Base-by-base conservation (phyloP, 352 stramenopile species). In the Globisporangium lucens region DNA sequence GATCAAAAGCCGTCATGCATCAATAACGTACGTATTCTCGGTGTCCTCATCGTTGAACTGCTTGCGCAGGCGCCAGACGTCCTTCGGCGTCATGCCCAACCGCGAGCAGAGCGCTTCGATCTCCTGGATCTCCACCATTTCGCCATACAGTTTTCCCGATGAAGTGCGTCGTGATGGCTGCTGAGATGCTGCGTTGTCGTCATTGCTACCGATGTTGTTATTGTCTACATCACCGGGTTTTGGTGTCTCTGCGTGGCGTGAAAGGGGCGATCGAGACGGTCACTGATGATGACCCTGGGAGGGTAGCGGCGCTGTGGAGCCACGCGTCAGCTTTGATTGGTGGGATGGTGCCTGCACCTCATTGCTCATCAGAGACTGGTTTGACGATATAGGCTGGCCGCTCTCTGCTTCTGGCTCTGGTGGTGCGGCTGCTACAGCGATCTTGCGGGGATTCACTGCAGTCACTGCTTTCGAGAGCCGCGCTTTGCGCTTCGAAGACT, bases 41-140 rank as follows among this genome's bases (percentile, higher is more conserved):
- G 59, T 64, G 61, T 86, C 75, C 49, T 82, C 76, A 22, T 78
- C 73, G 27, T 79, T 75, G 49, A 84, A 86, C 20, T 76, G 70
- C 7, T 66, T 75, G 6, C 69, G 70, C 17, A 86, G 65, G 4
- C 71, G 56, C 27, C 63, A 72, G 10, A 86, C 62, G 38, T 86
- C 75, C 13, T 70, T 64, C 1, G 43, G 61, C 9, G 56, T 60
- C 73, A 86, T 80, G 30, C 70, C 76, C 4, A 86, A 61, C 12
- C 64, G 58, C n/a, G 65, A 70, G 33, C 75, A 83, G 36, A 86
- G 60, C 15, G 67, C 41, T 47, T 79, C 73, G 15, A 72, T 59
- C 38, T 74, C 76, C 13, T 61, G 47, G 5, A 24, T 72, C 49
- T 82, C 74, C 22, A 86, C 41, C 46, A 69, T 59, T 24, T 66